These are phyloP conservation scores for Aspergillus olivimuriae DNA, from an alignment of 495 filamentous ascomycete genomes.

Conservation along the genomic window DNA sequence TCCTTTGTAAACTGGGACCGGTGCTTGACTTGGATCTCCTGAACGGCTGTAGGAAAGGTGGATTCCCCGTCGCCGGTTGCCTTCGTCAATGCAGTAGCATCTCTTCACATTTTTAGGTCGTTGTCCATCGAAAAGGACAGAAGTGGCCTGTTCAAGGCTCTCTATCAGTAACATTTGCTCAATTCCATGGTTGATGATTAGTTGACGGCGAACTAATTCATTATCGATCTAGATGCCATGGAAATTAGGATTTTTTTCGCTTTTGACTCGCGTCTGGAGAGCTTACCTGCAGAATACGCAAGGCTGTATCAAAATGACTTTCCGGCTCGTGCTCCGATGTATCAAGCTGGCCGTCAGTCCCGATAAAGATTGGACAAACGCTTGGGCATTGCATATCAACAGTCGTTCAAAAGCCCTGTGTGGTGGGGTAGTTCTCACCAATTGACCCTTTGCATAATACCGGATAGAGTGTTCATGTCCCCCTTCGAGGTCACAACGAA, in stretches of 20 bases:
- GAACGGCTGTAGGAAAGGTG: slow-evolving; percentile 49
- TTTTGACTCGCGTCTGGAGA: neutral
- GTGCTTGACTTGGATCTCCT: slow-evolving; percentile 48
- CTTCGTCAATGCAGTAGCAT: slow-evolving; percentile 57
- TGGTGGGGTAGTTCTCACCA: slow-evolving; percentile 39
- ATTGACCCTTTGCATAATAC: slow-evolving; percentile 53
- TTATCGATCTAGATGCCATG: slow-evolving; percentile 58
- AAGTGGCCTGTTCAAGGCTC: slow-evolving; percentile 54
- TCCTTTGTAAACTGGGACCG: slow-evolving; percentile 44
- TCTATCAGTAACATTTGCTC: slow-evolving; percentile 81
- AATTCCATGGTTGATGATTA: slow-evolving; percentile 76
- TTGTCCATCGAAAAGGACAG: slow-evolving; percentile 59
- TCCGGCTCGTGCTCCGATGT: slow-evolving; percentile 68
- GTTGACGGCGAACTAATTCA: slow-evolving; percentile 64
- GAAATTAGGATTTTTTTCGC: neutral
- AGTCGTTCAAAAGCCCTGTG: no score
- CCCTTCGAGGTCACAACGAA: slow-evolving; percentile 75
- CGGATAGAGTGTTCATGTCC: slow-evolving; percentile 58
- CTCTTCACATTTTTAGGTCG: slow-evolving; percentile 63
- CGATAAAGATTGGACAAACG: slow-evolving; percentile 59
- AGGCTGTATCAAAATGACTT: slow-evolving; percentile 60
- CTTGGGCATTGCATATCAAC: slow-evolving; percentile 22
- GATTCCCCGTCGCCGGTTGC: slow-evolving; percentile 56
- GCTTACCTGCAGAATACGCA: slow-evolving; percentile 63
- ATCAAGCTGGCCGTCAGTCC: slow-evolving; percentile 51